A percentile compares a stretch with the other conserved stretches of the same genome.
These are phyloP conservation scores for Kluyveromyces aestuarii DNA, from an alignment of 805 yeast genomes.

Conservation along the genomic window DNA sequence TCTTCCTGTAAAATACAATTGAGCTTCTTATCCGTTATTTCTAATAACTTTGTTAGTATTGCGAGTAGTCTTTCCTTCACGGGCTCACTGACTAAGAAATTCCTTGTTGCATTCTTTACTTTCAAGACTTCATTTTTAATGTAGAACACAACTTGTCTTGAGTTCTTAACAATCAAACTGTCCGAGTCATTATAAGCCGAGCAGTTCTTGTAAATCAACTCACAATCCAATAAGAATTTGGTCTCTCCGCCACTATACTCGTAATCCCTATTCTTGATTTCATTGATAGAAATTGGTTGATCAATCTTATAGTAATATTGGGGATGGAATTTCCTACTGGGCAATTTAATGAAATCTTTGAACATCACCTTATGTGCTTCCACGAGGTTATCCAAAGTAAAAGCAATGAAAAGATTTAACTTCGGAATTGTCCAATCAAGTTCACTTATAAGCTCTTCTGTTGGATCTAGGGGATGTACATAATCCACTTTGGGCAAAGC, in stretches of 20 bases:
- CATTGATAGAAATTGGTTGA: constrained; percentile 61
- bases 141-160: constrained; percentile 45
- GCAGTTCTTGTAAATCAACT: constrained; percentile 64
- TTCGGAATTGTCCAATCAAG: constrained; percentile 26
- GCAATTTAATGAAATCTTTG: constrained; percentile 58
- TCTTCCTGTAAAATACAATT: constrained; percentile 12
- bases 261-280: constrained; percentile 40
- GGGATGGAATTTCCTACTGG: constrained; percentile 65
- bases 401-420: constrained; percentile 23
- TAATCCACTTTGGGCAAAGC: constrained; percentile 18
- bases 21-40: constrained; percentile 19
- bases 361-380: constrained; percentile 23
- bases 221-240: constrained; percentile 51
- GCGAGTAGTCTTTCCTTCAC: constrained; percentile 15
- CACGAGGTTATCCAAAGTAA: constrained; percentile 20
- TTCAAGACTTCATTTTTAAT: constrained; percentile 43
- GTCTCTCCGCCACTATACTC: constrained; percentile 19
- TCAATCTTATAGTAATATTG: constrained; percentile 64
- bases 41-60: constrained; percentile 19
- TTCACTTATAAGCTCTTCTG: constrained; percentile 23
- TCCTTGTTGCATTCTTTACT: constrained; percentile 27
- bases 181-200: constrained; percentile 58
- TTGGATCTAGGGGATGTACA: constrained; percentile 21
- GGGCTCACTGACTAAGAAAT: constrained; percentile 20
- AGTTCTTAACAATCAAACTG: constrained; percentile 58